phyloP scores from a whole-genome alignment of 306 rosid species.

The Acacia crassicarpa region DNA sequence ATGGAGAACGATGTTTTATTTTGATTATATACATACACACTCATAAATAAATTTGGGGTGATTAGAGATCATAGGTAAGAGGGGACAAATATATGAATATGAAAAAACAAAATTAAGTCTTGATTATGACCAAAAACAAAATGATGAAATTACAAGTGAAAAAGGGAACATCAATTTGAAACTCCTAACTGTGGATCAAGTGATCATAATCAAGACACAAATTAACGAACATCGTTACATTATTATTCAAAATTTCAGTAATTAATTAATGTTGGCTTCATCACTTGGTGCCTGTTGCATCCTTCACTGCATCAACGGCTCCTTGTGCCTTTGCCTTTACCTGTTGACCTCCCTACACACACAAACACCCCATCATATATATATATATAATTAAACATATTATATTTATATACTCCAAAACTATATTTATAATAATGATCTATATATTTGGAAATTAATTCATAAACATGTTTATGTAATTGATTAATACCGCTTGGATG shows the following conservation, averaged over 20 bases:
- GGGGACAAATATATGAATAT: too few species aligned
- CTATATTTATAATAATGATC: not conserved
- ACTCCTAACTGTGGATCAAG: too few species aligned
- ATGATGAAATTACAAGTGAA: too few species aligned
- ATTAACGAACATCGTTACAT: not conserved
- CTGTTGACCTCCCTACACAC: not conserved
- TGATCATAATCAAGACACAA: not conserved
- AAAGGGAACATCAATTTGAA: too few species aligned
- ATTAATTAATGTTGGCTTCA: not conserved
- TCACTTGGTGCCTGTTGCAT: not conserved
- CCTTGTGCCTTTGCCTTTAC: constrained; percentile 56
- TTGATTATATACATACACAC: too few species aligned
- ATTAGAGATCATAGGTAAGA: not conserved
- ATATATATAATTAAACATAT: too few species aligned
- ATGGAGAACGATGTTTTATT: too few species aligned
- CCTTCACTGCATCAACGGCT: constrained; percentile 61
- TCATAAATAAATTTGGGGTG: not conserved
- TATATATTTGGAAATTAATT: not conserved
- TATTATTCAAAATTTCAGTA: too few species aligned
- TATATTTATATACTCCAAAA: too few species aligned
- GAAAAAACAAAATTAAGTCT: too few species aligned
- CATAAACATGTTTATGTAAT: not conserved
- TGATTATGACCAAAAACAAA: too few species aligned
- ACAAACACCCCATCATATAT: too few species aligned
- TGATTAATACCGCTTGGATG: constrained; percentile 33